A percentile compares a stretch with the other conserved stretches of the same genome.
Evolutionary conservation across 768 basidiomycete genomes (phyloP).

Genomic region (Dictyophora rubrovolvata): DNA sequence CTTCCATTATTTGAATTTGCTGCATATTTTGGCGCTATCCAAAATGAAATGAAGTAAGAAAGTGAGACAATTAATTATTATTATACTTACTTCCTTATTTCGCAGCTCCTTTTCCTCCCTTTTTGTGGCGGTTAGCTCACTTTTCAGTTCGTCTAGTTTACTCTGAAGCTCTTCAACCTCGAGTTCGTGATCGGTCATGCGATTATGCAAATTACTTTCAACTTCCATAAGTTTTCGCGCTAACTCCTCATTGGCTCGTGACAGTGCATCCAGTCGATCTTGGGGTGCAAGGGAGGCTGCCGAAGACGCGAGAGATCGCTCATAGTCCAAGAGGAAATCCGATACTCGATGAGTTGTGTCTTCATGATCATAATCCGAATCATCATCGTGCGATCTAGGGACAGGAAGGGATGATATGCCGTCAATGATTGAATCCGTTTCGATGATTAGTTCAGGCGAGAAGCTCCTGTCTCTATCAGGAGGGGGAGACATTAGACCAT

Average conservation of each 20-base stretch:
- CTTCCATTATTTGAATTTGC: constrained; percentile 63
- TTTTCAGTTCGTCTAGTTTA: constrained; percentile 64
- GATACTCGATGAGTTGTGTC: constrained; percentile 28
- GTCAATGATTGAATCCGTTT: constrained; percentile 30
- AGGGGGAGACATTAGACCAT: constrained; percentile 28
- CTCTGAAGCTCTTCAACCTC: constrained; percentile 74
- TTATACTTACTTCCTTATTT: constrained; percentile 60
- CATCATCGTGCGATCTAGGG: constrained; percentile 39
- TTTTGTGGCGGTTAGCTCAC: constrained; percentile 69
- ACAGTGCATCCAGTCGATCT: constrained; percentile 66
- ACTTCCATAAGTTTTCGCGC: constrained; percentile 64
- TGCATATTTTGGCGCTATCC: constrained; percentile 49
- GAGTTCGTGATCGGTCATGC: constrained; percentile 67
- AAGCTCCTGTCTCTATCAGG: constrained; percentile 20
- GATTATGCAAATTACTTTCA: constrained; percentile 55
- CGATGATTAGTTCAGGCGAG: constrained; percentile 13
- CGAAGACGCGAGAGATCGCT: constrained; percentile 44
- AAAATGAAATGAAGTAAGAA: constrained; percentile 8
- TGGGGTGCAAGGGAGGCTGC: constrained; percentile 59
- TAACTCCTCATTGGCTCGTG: constrained; percentile 67
- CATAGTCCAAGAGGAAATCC: constrained; percentile 43
- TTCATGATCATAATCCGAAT: constrained; percentile 31
- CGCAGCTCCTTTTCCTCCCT: constrained; percentile 90
- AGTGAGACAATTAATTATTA: constrained; percentile 13
- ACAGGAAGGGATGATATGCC: constrained; percentile 48